These are phyloP conservation scores for Colletotrichum sp. DNA, from an alignment of 2,329 filamentous ascomycete species.

Conservation along the genomic window DNA sequence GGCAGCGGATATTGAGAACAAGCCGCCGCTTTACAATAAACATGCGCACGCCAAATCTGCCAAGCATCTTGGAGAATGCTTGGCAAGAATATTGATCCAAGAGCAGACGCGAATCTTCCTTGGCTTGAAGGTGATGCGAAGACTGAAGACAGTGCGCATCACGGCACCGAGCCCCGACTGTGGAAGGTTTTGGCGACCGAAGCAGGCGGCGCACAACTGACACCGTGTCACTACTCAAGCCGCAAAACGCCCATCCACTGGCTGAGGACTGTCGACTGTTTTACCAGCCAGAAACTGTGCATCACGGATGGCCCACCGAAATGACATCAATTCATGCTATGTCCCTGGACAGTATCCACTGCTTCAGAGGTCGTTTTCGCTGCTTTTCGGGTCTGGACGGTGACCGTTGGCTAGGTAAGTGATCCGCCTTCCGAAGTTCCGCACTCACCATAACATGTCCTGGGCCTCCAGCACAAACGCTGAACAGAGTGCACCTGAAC, in stretches of 20 bases:
- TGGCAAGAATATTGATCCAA: not conserved
- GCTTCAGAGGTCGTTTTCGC: not conserved
- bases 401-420: not conserved
- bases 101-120: not conserved
- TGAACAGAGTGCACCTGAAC: not conserved
- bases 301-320: not conserved
- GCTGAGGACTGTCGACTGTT: not conserved
- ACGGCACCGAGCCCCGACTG: not conserved
- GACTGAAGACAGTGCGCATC: not conserved
- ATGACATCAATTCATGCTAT: not conserved
- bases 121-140: not conserved
- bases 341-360: not conserved
- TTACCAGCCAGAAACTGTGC: not conserved
- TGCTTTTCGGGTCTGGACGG: not conserved
- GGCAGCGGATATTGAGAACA: not conserved
- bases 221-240: not conserved
- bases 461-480: not conserved
- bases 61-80: not conserved
- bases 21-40: not conserved
- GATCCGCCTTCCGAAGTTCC: not conserved
- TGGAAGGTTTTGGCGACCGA: not conserved
- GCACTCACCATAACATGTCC: not conserved
- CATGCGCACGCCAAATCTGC: constrained; percentile 1
- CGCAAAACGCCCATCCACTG: not conserved
- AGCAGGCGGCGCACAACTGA: not conserved